A percentile compares a stretch with the other conserved stretches of the same genome.
Conservation (phyloP, 257 asterid species). For the Forsythia suspensa region DNA sequence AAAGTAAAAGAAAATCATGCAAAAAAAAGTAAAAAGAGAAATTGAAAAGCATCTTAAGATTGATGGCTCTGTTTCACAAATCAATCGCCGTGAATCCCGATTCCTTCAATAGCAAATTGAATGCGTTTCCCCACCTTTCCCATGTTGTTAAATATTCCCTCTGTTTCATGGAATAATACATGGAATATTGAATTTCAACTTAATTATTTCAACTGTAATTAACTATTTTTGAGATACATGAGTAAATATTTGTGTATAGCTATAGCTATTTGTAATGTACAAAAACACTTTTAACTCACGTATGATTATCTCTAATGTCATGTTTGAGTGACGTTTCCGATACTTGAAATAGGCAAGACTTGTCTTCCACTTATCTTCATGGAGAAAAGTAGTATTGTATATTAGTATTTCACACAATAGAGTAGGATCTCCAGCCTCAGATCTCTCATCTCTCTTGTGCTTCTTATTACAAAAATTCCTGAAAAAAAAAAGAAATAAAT, state of each 20-base stretch:
- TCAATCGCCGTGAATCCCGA: neutral
- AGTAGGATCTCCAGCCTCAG: slow-evolving; percentile 63
- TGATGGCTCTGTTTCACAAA: neutral
- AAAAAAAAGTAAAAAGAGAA: neutral
- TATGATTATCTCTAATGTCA: neutral
- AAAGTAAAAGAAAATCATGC: neutral
- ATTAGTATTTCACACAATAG: slow-evolving; percentile 31
- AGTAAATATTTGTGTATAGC: neutral
- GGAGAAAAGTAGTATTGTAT: neutral
- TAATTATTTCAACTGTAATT: neutral
- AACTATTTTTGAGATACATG: neutral
- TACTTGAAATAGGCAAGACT: neutral
- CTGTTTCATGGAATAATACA: no score
- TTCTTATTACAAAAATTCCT: slow-evolving; percentile 22
- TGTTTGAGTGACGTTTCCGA: no score
- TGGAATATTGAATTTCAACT: neutral
- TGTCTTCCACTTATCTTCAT: neutral
- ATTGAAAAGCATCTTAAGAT: neutral
- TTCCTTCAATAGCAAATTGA: no score
- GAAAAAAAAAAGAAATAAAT: neutral
- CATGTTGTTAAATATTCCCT: neutral
- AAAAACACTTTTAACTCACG: slow-evolving; percentile 31
- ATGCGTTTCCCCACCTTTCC: neutral
- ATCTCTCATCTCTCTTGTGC: slow-evolving; percentile 60
- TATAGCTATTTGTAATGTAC: slow-evolving; percentile 33